Evolutionary conservation across 1,139 yeast genomes (phyloP), one percentile per base, ranked within the genome.

Genomic region (Candida tetrigidarum): DNA sequence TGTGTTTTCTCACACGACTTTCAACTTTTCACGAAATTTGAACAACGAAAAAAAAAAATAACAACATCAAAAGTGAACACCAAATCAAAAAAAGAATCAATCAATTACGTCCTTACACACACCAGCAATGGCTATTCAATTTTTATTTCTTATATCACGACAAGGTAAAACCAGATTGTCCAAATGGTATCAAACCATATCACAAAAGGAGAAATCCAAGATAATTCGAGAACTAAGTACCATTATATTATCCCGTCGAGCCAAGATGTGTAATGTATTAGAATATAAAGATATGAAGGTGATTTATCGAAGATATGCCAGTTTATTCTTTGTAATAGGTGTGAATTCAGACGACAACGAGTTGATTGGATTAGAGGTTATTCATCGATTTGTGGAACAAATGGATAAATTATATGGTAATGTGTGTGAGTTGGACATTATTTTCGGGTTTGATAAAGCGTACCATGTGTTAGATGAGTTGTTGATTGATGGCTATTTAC

Each of bases 321-420:
- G 97, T 42, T 71, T 93, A 45, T 93, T 88, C 58, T 93, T 93
- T 67, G 80, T 93, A 41, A 87, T 90, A 37, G 97, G 97, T 0
- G 81, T 92, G 37, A 92, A 86, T 35, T 78, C 80, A 33, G 88
- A 83, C 44, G 97, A 89, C 59, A 95, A 95, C 61, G 99, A 93
- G 63, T 75, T 95, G 54, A 68, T 90, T 45, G 83, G 96, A 1
- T 72, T 95, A 48, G 99, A 95, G 58, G 74, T 87, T 25, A 85
- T 95, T 43, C 99, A 95, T 62, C 75, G 98, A 48, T 95, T 85
- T 62, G 99, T 95, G 41, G 99, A 95, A 64, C 91, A 89, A 56
- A 90, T 93, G 96, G 99, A 93, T 71, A 86, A 87, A 59, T 83
- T 91, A 56, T 93, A 89, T 60, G 98, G 97, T n/a, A 93, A 91